Evolutionary conservation across 2,329 filamentous ascomycete species (phyloP).

Genomic region (Didymella glomerata): DNA sequence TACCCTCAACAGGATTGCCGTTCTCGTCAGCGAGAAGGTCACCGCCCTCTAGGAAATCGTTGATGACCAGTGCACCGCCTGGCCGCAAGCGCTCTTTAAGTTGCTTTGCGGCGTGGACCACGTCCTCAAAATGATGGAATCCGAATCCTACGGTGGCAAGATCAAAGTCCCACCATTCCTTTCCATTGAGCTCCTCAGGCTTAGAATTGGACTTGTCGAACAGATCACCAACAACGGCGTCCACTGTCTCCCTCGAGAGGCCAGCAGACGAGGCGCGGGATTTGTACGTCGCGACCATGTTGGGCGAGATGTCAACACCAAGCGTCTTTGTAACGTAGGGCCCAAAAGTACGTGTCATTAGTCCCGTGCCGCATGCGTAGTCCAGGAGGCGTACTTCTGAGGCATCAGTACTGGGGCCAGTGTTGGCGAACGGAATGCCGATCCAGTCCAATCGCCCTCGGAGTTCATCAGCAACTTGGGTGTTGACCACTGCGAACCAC

Average conservation of each 20-base stretch:
- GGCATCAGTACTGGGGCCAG: slow-evolving; percentile 42
- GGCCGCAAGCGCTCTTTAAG: slow-evolving; percentile 69
- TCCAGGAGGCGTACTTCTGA: slow-evolving; percentile 67
- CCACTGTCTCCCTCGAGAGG: slow-evolving; percentile 28
- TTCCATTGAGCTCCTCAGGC: slow-evolving; percentile 32
- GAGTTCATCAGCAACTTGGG: slow-evolving; percentile 64
- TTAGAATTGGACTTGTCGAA: slow-evolving; percentile 38
- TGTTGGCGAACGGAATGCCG: slow-evolving; percentile 63
- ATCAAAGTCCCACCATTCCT: slow-evolving; percentile 53
- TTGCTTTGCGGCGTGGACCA: slow-evolving; percentile 65
- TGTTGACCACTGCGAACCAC: slow-evolving; percentile 62
- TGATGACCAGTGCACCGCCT: slow-evolving; percentile 72
- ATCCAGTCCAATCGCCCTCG: slow-evolving; percentile 66
- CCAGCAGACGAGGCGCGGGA: slow-evolving; percentile 54
- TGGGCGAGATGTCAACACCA: slow-evolving; percentile 74
- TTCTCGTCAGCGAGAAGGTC: slow-evolving; percentile 42
- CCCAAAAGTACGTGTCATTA: slow-evolving; percentile 67
- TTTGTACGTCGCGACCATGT: slow-evolving; percentile 76
- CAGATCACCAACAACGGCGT: slow-evolving; percentile 49
- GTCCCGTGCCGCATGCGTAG: slow-evolving; percentile 78
- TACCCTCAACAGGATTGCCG: slow-evolving; percentile 34
- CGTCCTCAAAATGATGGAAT: slow-evolving; percentile 65
- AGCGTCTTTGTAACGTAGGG: slow-evolving; percentile 69
- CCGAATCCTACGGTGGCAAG: slow-evolving; percentile 54
- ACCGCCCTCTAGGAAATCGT: slow-evolving; percentile 71